These are phyloP conservation scores for Mycosarcoma mackinlayi DNA, from an alignment of 1,284 basidiomycete species.

Conservation along the genomic window DNA sequence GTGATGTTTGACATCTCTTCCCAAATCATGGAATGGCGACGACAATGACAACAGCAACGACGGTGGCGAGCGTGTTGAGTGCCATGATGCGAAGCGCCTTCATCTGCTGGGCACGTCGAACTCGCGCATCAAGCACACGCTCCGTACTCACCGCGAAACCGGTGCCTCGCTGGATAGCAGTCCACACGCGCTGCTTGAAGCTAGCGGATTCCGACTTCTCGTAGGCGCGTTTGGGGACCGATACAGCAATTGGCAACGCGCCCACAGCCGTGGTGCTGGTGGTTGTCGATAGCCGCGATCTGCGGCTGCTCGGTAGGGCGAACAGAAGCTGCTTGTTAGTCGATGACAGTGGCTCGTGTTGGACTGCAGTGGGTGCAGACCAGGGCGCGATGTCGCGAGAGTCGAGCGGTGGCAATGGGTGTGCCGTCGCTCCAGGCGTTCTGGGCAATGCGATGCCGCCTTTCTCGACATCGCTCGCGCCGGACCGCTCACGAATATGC, in stretches of 20 bases:
- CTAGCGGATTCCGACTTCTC: not conserved
- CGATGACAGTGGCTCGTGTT: constrained; percentile 8
- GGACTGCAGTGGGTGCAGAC: constrained; percentile 10
- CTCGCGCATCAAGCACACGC: constrained; percentile 45
- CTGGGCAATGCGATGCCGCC: constrained; percentile 5
- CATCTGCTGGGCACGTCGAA: constrained; percentile 48
- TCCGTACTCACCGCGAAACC: constrained; percentile 54
- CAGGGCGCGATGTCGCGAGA: constrained; percentile 34
- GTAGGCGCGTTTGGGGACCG: constrained; percentile 19
- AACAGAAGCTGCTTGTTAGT: constrained; percentile 29
- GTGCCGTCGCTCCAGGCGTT: constrained; percentile 7
- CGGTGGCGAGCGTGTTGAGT: constrained; percentile 25
- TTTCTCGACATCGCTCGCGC: constrained; percentile 12
- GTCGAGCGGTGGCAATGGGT: constrained; percentile 1
- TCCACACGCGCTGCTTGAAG: constrained; percentile 25
- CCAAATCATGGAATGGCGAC: constrained; percentile 46
- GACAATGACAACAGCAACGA: constrained; percentile 36
- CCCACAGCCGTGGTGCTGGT: constrained; percentile 26
- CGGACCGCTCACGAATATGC: constrained; percentile 3
- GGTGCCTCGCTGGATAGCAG: constrained; percentile 34
- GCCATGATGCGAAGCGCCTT: constrained; percentile 46
- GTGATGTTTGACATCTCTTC: too few species aligned
- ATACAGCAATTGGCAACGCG: not conserved
- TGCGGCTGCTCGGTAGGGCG: constrained; percentile 14
- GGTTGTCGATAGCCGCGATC: constrained; percentile 24